Conservation (phyloP, 192 early-diverging fungal genomes). For the Linnemannia exigua region DNA sequence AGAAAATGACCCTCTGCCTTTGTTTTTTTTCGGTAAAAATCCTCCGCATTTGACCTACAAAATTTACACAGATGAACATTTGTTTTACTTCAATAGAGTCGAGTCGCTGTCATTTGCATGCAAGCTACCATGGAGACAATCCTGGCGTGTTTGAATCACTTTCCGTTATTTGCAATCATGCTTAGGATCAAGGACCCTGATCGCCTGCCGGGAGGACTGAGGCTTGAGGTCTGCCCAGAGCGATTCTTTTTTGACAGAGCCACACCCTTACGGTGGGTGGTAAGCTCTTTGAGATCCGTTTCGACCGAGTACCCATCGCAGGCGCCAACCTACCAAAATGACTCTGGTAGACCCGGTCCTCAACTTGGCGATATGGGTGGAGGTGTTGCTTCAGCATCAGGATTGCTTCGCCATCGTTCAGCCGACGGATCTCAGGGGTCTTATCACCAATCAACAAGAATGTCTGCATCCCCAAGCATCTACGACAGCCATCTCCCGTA, state of each 20-base stretch:
- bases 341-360: background rate
- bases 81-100: conserved; percentile 63
- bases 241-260: conserved; percentile 40
- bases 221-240: conserved; percentile 42
- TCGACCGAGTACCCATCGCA: conserved; percentile 7
- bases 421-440: background rate
- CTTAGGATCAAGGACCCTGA: conserved; percentile 88
- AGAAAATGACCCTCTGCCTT: background rate
- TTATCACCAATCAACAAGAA: background rate
- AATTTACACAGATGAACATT: background rate
- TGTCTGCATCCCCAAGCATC: background rate
- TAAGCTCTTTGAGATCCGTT: conserved; percentile 30
- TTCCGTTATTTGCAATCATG: conserved; percentile 96
- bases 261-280: conserved; percentile 37
- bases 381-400: background rate
- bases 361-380: background rate
- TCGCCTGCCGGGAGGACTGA: conserved; percentile 83
- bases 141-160: conserved; percentile 94
- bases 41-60: too few relatives aligned
- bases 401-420: background rate
- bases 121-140: conserved; percentile 89
- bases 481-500: conserved; percentile 1
- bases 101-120: conserved; percentile 83
- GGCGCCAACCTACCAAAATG: conserved; percentile 3
- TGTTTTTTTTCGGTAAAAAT: background rate